These are phyloP conservation scores for Teunomyces tritomae DNA, from an alignment of 805 yeast species.

Conservation along the genomic window DNA sequence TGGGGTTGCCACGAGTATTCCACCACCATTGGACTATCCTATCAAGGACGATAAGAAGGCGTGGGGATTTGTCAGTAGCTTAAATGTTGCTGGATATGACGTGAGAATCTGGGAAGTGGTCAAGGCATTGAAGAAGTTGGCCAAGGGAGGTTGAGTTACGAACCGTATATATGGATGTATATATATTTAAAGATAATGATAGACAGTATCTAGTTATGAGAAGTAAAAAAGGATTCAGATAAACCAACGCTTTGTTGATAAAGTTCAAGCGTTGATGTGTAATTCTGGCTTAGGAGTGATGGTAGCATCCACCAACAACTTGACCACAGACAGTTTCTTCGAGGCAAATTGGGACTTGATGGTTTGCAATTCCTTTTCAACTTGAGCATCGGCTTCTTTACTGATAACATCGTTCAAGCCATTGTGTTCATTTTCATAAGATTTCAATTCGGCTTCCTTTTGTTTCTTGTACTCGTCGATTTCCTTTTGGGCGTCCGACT, in stretches of 20 bases:
- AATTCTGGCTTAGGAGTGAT: slow-evolving; percentile 76
- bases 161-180: slow-evolving; percentile 3
- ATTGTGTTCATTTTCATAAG: slow-evolving; percentile 68
- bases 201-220: slow-evolving; percentile 4
- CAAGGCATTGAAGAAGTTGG: slow-evolving; percentile 37
- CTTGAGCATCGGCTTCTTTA: slow-evolving; percentile 71
- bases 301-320: slow-evolving; percentile 76
- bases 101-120: slow-evolving; percentile 64
- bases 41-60: slow-evolving; percentile 76
- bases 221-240: neutral
- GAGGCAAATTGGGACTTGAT: slow-evolving; percentile 62
- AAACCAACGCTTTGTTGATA: too few relatives aligned
- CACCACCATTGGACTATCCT: slow-evolving; percentile 90
- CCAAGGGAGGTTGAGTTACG: slow-evolving; percentile 25
- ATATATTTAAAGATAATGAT: slow-evolving; percentile 4
- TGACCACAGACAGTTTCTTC: slow-evolving; percentile 66
- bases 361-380: slow-evolving; percentile 65
- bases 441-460: slow-evolving; percentile 79
- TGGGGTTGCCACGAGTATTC: slow-evolving; percentile 74
- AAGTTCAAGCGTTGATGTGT: slow-evolving; percentile 64
- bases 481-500: slow-evolving; percentile 87
- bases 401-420: slow-evolving; percentile 77
- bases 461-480: slow-evolving; percentile 79
- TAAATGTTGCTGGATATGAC: slow-evolving; percentile 84
- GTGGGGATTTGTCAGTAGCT: slow-evolving; percentile 80